A percentile compares a stretch with the other conserved stretches of the same genome.
phyloP scores from a whole-genome alignment of 2,329 filamentous ascomycete species.

The Alternaria consortialis region DNA sequence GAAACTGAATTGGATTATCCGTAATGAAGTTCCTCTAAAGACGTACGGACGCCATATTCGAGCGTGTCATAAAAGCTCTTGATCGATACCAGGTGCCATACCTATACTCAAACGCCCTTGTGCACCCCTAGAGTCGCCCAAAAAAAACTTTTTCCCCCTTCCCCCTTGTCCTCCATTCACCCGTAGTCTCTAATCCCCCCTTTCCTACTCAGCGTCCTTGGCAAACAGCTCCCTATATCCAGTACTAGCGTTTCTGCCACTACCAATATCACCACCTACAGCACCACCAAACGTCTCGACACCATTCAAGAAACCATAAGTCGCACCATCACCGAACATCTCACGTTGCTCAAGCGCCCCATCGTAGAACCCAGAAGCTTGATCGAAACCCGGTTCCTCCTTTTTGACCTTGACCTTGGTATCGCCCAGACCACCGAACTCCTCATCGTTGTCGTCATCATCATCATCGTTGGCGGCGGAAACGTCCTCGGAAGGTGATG shows the following conservation, averaged over 20 bases:
- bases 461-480: background rate
- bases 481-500: background rate
- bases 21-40: background rate
- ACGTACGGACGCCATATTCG: no score
- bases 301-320: background rate
- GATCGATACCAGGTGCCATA: background rate
- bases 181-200: background rate
- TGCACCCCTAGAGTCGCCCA: no score
- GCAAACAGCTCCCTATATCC: background rate
- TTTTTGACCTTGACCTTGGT: background rate
- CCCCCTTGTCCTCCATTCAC: no score
- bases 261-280: background rate
- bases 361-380: background rate
- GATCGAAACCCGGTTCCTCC: constrained; percentile 6
- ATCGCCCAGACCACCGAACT: constrained; percentile 3
- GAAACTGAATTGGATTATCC: background rate
- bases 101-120: background rate
- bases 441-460: constrained; percentile 27
- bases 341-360: background rate
- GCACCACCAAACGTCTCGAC: background rate
- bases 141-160: background rate
- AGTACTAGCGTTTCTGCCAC: background rate
- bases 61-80: background rate
- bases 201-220: background rate
- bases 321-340: background rate